Evolutionary conservation across 768 basidiomycete species (phyloP), one percentile per base, ranked within the genome.

Genomic region (Punctularia strigosozonata): DNA sequence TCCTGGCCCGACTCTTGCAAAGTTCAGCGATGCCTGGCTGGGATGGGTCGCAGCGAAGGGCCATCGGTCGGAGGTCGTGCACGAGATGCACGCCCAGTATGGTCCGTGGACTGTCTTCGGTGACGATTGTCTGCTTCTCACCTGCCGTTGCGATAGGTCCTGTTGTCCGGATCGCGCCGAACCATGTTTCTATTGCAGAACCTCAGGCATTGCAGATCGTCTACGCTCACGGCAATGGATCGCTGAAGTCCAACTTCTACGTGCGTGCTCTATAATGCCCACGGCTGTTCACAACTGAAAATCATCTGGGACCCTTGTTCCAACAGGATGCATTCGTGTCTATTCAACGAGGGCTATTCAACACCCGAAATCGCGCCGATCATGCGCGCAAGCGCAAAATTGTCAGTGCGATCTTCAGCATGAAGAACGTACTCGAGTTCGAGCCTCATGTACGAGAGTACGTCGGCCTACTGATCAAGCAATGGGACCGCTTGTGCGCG

Each of bases 311-410:
- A 19, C 39, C 35, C 22, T 42, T 49, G 38, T 33, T 43, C 25
- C 24, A 30, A 10, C 14, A 56, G 40, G 50, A 56, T 36, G 53
- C 59, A 6, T 88, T 89, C 48, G 81, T 87, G 19, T 78, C 79
- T 21, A 82, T 84, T 41, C 63, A 61, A 23, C 71, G 78, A 22
- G 80, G 81, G 1, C 61, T 87, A 21, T 86, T 87, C 71, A 85
- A 80, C 56, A 83, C 81, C 14, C 75, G 86, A 32, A 73, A 82
- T 50, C 75, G 86, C 23, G 52, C 59, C 5, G 83, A 88, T 41
- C 89, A 94, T 54, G 69, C 84, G 5, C 76, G 89, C 31, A 94
- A 91, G 61, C 78, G 88, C 62, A 94, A 94, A 62, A 85, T 95
- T 43, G 73, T 94, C 33, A 80, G 85, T 1, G 76, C 85, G 52